Percentiles rank a stretch among this genome's conserved stretches.
Conservation (phyloP, 2,329 filamentous ascomycete genomes). For the Pestalotiopsis sp. region DNA sequence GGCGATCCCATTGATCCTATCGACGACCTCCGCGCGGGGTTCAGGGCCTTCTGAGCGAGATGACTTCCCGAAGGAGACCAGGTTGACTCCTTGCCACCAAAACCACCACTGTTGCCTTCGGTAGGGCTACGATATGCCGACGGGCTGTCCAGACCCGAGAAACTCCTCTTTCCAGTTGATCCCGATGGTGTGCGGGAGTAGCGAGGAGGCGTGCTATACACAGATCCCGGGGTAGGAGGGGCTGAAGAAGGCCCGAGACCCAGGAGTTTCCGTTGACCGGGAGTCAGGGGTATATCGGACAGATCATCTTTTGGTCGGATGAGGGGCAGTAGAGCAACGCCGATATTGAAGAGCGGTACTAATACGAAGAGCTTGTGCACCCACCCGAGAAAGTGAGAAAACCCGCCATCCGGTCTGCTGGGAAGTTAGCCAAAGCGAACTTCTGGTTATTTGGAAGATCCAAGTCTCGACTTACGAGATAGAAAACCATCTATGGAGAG, state of each 20-base stretch:
- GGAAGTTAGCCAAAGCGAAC: neutral
- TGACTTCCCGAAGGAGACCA: conserved; percentile 48
- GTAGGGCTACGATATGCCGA: conserved; percentile 29
- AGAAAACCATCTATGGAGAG: conserved; percentile 35
- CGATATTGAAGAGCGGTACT: conserved; percentile 70
- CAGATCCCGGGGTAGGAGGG: conserved; percentile 66
- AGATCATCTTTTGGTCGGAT: conserved; percentile 73
- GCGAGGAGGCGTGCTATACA: conserved; percentile 82
- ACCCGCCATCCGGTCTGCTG: neutral
- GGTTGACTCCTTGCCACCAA: conserved; percentile 40
- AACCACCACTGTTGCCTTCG: conserved; percentile 30
- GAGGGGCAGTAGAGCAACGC: conserved; percentile 69
- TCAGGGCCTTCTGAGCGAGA: conserved; percentile 68
- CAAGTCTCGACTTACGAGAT: conserved; percentile 35
- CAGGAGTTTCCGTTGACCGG: conserved; percentile 81
- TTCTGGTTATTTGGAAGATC: neutral
- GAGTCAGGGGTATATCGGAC: conserved; percentile 85
- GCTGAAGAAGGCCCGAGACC: conserved; percentile 70
- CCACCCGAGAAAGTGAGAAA: conserved; percentile 27
- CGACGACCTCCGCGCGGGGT: conserved; percentile 59
- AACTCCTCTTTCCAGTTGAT: conserved; percentile 61
- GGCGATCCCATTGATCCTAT: conserved; percentile 57
- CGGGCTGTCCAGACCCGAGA: conserved; percentile 55
- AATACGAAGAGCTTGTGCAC: conserved; percentile 50
- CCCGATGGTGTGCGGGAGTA: conserved; percentile 76